Evolutionary conservation across 1,139 yeast species (phyloP).

Genomic region (Saccharomyces hybrid): DNA sequence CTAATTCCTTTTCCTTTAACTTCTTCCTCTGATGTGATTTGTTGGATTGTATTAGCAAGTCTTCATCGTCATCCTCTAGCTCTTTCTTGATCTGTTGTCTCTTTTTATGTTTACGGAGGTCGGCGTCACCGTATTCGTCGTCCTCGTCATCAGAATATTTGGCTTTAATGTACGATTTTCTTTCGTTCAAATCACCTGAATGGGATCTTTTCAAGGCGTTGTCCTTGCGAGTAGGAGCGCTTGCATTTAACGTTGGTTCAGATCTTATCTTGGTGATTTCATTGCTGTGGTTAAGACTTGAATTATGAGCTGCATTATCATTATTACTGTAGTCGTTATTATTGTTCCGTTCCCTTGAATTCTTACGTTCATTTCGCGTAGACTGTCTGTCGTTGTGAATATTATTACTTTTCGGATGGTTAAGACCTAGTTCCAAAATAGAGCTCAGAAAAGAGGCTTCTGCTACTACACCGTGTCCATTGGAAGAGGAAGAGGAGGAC

Average conservation of each 20-base stretch:
- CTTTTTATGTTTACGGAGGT: neutral
- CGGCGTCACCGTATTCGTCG: neutral
- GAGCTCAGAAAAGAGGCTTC: neutral
- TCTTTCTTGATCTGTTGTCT: neutral
- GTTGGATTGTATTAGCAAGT: conserved; percentile 1
- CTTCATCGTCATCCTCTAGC: conserved; percentile 2
- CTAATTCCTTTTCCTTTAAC: conserved; percentile 78
- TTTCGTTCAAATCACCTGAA: neutral
- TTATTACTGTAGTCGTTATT: neutral
- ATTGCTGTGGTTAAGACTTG: neutral
- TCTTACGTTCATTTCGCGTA: neutral
- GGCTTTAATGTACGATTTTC: neutral
- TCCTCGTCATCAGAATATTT: neutral
- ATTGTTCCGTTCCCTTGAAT: neutral
- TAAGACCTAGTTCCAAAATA: neutral
- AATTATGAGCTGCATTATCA: neutral
- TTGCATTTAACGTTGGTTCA: neutral
- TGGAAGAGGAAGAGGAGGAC: neutral
- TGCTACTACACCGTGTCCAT: neutral
- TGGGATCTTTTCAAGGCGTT: neutral
- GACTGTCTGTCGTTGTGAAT: neutral
- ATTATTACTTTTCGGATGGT: neutral
- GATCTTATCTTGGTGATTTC: neutral
- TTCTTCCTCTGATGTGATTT: conserved; percentile 43
- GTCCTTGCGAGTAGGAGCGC: neutral